phyloP scores from a whole-genome alignment of 169 alveolate species.

The Plasmodium malariae region DNA sequence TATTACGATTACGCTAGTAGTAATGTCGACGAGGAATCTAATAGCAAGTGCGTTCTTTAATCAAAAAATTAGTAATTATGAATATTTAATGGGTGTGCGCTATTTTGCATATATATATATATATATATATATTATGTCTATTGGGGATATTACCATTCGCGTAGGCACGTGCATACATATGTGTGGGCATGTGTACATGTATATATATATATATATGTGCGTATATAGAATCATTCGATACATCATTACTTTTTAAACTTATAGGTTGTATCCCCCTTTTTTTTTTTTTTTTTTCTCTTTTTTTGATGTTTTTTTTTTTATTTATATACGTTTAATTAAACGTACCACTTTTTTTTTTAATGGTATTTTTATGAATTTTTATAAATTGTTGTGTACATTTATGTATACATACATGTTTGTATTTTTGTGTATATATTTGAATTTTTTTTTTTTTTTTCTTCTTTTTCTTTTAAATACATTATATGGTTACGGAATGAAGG shows the following conservation, averaged over 20 bases:
- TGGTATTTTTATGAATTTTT: not conserved
- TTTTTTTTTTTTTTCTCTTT: not conserved
- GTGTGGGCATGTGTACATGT: too few relatives aligned
- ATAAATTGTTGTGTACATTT: not conserved
- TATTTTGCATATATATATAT: too few relatives aligned
- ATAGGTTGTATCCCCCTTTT: not conserved
- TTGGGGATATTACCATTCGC: too few relatives aligned
- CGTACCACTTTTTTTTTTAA: not conserved
- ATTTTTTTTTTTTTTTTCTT: not conserved
- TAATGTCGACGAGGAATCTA: conserved; percentile 45
- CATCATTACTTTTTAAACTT: not conserved
- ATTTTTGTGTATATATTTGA: too few relatives aligned
- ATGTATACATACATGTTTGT: too few relatives aligned
- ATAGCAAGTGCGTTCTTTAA: conserved; percentile 16
- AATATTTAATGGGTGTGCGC: too few relatives aligned
- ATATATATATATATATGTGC: not conserved
- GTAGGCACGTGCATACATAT: too few relatives aligned
- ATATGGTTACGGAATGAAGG: too few relatives aligned
- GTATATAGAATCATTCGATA: conserved; percentile 6
- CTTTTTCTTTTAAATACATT: conserved; percentile 5
- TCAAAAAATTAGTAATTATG: too few relatives aligned
- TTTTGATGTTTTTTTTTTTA: conserved; percentile 29
- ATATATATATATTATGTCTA: too few relatives aligned
- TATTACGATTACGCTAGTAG: conserved; percentile 51
- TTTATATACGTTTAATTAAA: conserved; percentile 36